Evolutionary conservation across 345 rosid species (phyloP), one percentile per base, ranked within the genome.

Genomic region (Gossypium rotundifolium): DNA sequence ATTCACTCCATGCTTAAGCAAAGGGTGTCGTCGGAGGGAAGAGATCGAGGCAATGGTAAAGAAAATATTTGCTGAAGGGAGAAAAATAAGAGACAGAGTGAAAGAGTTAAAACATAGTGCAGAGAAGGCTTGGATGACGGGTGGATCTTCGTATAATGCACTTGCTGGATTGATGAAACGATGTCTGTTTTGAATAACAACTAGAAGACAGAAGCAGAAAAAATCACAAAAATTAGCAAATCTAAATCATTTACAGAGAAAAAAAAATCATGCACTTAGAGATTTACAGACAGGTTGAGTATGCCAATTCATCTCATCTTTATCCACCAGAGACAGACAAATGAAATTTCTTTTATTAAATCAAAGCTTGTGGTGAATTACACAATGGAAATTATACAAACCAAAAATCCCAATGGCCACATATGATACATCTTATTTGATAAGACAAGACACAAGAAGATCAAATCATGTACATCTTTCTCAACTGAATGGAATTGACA

Each of bases 21-120:
- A 4, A 51, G 52, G 73, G 73, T 16, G 66, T 74, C 2, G 79
- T 85, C 4, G 70, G 14, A 85, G 88, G 71, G 84, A 82, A 62
- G 90, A 86, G 80, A 84, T 88, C n/a, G 75, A 71, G 69, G 67
- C 14, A 23, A n/a, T 79, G 78, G 84, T 87, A 44, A 84, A 79
- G 70, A 81, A 63, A 69, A 70, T 88, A 27, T 83, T 89, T 88
- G 82, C 79, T 7, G 80, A 88, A 61, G 88, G 90, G 13, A 8
- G 70, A 7, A 65, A 18, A 40, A 82, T 85, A 45, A 89, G 91
- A 81, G 74, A 7, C 8, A 83, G 71, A 49, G 89, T 74, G n/a
- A 83, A 79, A 72, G 76, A 73, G 49, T 46, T 87, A 2, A 76
- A 83, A 61, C 27, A 29, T 8, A 74, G 82, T 25, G 83, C 79